phyloP scores from a whole-genome alignment of 1,139 yeast genomes.

The Tardiomyces digboiensis region DNA sequence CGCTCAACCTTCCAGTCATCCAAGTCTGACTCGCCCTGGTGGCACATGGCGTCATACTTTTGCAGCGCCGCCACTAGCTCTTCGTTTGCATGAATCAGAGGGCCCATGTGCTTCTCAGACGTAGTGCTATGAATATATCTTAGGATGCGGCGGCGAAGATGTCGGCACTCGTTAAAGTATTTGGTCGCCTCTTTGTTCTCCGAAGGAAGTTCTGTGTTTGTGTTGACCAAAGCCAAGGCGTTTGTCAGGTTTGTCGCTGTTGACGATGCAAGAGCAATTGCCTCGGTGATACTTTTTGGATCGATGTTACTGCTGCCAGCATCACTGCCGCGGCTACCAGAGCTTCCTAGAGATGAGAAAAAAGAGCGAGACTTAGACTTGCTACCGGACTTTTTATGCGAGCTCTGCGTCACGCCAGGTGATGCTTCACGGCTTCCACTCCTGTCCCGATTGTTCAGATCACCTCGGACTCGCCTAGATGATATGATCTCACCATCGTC shows the following conservation, averaged over 20 bases:
- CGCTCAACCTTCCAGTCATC: neutral
- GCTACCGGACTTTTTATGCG: slow-evolving; percentile 4
- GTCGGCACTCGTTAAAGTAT: slow-evolving; percentile 66
- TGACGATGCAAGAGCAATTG: slow-evolving; percentile 59
- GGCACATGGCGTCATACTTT: slow-evolving; percentile 41
- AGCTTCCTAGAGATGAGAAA: slow-evolving; percentile 1
- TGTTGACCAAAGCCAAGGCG: slow-evolving; percentile 45
- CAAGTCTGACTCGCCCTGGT: neutral
- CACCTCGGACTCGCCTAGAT: neutral
- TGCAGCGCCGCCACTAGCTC: slow-evolving; percentile 69
- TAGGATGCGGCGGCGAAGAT: slow-evolving; percentile 65
- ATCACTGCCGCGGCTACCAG: slow-evolving; percentile 1
- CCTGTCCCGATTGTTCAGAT: neutral
- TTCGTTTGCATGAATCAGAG: slow-evolving; percentile 82
- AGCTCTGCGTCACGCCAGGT: neutral
- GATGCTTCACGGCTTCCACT: neutral
- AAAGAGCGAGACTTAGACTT: slow-evolving; percentile 7
- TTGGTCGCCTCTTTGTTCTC: slow-evolving; percentile 50
- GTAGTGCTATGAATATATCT: slow-evolving; percentile 67
- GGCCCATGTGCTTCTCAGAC: slow-evolving; percentile 75
- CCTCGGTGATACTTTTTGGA: slow-evolving; percentile 1
- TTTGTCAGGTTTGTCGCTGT: slow-evolving; percentile 67
- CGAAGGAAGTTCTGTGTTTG: slow-evolving; percentile 43
- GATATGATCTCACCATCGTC: neutral
- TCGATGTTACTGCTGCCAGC: neutral